Evolutionary conservation across 352 stramenopile species (phyloP), one percentile per base, ranked within the genome.

Genomic region (Globisporangium cystogenes): DNA sequence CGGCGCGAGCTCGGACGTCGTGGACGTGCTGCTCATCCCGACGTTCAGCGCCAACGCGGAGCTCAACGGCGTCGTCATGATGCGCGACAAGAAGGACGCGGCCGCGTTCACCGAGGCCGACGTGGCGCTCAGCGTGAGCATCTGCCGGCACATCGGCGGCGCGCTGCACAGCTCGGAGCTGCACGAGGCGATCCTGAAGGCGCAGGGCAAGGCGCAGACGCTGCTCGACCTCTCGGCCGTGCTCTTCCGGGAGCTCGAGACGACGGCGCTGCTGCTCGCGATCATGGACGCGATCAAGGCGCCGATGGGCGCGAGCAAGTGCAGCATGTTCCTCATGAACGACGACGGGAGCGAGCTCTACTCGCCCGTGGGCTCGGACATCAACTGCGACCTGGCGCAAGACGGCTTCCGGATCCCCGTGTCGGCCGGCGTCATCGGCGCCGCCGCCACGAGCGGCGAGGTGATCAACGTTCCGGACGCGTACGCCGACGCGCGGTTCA

Each of bases 401-500:
- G 57, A 82, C 15, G 65, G 68, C 2, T 74, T 90, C 31, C 71
- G 76, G 40, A 78, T 89, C 26, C 68, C 78, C 7, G 58, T 76
- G 42, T 70, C 66, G 5, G 70, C 72, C 52, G 65, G 77, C 10
- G 81, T 82, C 53, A 65, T 78, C 21, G 82, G 74, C 15, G 67
- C 70, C 1, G 86, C 89, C 7, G 86, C 80, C 23, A 68, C 69
- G 18, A 85, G 60, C 6, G 83, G 83, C 31, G 72, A 88, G 46
- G 61, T 82, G 24, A 76, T 95, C 47, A 95, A 96, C 55, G 57
- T 96, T 4, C 68, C 68, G 0, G 86, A 95, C 54, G 75, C 72
- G 5, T 89, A 90, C 54, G 29, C 68, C 3, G 79, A 92, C 40
- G 33, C 59, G 1, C 72, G 82, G 15, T 92, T 92, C 62, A 86